Conservation (phyloP, 768 basidiomycete species). For the Peribolospora baueri region DNA sequence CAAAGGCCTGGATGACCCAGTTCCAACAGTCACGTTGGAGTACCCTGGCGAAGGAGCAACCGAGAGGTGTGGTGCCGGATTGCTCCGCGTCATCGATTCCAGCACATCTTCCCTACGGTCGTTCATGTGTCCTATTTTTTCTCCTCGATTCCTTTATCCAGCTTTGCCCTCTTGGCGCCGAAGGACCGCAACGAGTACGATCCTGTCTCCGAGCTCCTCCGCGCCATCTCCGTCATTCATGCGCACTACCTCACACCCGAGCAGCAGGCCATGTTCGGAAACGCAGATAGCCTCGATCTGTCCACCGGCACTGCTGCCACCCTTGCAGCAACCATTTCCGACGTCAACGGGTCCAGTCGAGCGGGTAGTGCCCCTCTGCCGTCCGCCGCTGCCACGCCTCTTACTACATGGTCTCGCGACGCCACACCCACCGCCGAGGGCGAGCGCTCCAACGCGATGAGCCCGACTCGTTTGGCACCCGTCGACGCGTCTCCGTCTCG, state of each 20-base stretch:
- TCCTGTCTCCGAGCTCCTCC: constrained; percentile 12
- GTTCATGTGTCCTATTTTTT: no score
- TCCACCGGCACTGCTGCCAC: neutral
- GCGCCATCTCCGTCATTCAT: constrained; percentile 8
- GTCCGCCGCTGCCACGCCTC: neutral
- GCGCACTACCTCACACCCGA: constrained; percentile 11
- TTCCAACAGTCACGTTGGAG: constrained; percentile 6
- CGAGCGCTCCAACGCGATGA: no score
- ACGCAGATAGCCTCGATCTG: neutral
- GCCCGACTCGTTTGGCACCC: no score
- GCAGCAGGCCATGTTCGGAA: constrained; percentile 6
- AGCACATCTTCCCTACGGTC: neutral
- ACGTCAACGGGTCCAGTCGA: no score
- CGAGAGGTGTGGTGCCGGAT: constrained; percentile 1
- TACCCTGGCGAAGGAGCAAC: constrained; percentile 6
- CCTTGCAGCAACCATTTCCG: no score
- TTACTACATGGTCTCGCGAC: neutral
- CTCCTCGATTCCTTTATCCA: neutral
- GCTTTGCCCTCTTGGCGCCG: constrained; percentile 5
- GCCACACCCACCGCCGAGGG: no score
- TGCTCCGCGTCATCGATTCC: neutral
- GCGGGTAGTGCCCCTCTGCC: no score
- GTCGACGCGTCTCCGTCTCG: no score
- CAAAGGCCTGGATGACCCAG: constrained; percentile 1
- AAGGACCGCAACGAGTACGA: constrained; percentile 11